phyloP scores from a whole-genome alignment of 2,329 filamentous ascomycete species.

The Colletotrichum neosansevieriae region DNA sequence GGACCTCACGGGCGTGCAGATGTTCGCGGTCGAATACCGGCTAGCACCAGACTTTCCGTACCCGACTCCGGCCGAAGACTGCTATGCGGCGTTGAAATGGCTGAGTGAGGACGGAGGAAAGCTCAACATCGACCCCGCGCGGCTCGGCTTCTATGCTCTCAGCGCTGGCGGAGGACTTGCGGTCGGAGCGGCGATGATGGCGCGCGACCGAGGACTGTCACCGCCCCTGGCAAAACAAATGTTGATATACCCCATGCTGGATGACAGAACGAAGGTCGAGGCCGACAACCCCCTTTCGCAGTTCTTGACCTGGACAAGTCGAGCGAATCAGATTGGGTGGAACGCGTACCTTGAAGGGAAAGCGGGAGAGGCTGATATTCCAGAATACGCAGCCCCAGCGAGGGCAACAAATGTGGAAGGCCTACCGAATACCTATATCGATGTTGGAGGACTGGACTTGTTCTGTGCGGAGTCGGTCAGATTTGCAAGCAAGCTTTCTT shows the following conservation, averaged over 20 bases:
- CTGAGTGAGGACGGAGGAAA: constrained; percentile 42
- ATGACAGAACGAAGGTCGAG: constrained; percentile 44
- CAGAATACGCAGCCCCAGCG: constrained; percentile 44
- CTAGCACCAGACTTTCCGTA: constrained; percentile 56
- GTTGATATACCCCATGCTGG: constrained; percentile 50
- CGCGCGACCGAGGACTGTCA: constrained; percentile 44
- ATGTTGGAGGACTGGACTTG: constrained; percentile 54
- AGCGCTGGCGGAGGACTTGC: constrained; percentile 43
- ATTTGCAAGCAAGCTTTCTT: constrained; percentile 49
- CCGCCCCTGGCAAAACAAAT: constrained; percentile 49
- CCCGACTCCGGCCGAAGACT: constrained; percentile 52
- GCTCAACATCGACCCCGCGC: constrained; percentile 42
- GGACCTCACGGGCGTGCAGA: constrained; percentile 47
- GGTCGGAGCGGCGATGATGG: constrained; percentile 54
- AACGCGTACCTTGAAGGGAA: constrained; percentile 40
- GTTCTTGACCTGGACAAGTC: constrained; percentile 41
- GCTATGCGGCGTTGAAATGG: constrained; percentile 48
- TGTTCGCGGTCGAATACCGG: constrained; percentile 56
- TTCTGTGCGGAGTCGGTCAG: constrained; percentile 51
- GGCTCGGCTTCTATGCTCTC: constrained; percentile 43
- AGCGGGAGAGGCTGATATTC: constrained; percentile 31
- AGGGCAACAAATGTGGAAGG: constrained; percentile 41
- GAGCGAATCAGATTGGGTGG: constrained; percentile 44
- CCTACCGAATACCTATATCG: constrained; percentile 54
- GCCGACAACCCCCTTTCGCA: constrained; percentile 21